A percentile compares a stretch with the other conserved stretches of the same genome.
phyloP scores from a whole-genome alignment of 2,329 filamentous ascomycete genomes.

The Ampelomyces quisqualis region DNA sequence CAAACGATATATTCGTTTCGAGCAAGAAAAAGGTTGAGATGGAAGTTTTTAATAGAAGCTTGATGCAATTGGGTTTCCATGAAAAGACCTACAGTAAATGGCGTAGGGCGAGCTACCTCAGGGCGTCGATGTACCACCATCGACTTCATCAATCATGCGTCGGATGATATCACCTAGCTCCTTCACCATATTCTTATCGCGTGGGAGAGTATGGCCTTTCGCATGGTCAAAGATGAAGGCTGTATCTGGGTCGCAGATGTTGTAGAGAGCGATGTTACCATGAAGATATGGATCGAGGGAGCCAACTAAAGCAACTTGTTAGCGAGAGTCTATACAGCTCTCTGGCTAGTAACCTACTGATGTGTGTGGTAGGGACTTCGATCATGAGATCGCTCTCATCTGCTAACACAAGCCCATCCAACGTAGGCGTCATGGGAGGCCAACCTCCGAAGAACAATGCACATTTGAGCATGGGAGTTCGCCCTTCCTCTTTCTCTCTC shows the following conservation, averaged over 20 bases:
- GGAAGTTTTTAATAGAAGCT: too few relatives aligned
- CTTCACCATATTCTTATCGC: constrained; percentile 33
- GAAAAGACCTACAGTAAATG: too few relatives aligned
- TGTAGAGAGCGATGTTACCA: constrained; percentile 62
- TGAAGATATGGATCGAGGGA: constrained; percentile 60
- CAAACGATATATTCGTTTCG: too few relatives aligned
- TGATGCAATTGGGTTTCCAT: too few relatives aligned
- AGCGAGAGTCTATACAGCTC: background rate
- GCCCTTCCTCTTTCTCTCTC: constrained; percentile 16
- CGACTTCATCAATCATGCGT: constrained; percentile 26
- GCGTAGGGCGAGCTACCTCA: too few relatives aligned
- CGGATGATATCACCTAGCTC: constrained; percentile 34
- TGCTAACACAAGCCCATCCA: constrained; percentile 38
- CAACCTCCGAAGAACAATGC: constrained; percentile 54
- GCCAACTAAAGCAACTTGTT: constrained; percentile 16
- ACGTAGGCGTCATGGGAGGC: constrained; percentile 44
- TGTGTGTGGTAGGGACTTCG: constrained; percentile 47
- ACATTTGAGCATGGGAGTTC: constrained; percentile 42
- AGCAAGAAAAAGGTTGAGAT: too few relatives aligned
- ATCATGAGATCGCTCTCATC: constrained; percentile 46
- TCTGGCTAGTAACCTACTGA: constrained; percentile 18
- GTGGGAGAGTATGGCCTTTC: constrained; percentile 63
- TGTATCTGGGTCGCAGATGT: constrained; percentile 61
- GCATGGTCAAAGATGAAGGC: constrained; percentile 65
- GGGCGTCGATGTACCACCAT: constrained; percentile 5